Percentiles rank a stretch among this genome's conserved stretches.
Conservation (phyloP, 192 early-diverging fungal genomes). For the Phlyctochytrium bullatum region DNA sequence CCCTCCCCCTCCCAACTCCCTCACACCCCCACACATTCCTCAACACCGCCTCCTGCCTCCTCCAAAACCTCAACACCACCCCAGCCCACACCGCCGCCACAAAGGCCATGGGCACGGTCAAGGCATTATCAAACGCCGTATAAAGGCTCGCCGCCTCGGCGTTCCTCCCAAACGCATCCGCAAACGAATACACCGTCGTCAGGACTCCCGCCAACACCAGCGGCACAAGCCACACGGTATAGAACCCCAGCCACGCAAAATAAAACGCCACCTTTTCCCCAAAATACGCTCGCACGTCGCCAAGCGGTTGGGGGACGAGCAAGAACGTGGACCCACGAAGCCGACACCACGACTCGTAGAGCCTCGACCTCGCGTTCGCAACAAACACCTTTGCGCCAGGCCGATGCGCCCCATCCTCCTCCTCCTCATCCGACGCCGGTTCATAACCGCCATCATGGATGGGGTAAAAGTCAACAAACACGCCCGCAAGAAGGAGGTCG, state of each 20-base stretch:
- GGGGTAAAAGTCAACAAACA: constrained; percentile 46
- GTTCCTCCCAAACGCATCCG: too few species aligned
- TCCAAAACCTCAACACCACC: constrained; percentile 63
- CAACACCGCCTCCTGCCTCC: constrained; percentile 36
- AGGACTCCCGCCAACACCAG: constrained; percentile 51
- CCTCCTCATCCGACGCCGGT: background rate
- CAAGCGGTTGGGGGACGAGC: constrained; percentile 18
- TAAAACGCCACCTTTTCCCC: constrained; percentile 69
- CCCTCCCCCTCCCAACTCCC: too few species aligned
- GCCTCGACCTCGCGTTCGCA: constrained; percentile 37
- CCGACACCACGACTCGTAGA: constrained; percentile 43
- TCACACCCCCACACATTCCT: constrained; percentile 39
- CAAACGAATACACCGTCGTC: constrained; percentile 53
- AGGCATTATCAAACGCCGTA: constrained; percentile 60
- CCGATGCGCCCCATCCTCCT: too few species aligned
- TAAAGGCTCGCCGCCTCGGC: constrained; percentile 1
- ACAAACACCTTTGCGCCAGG: background rate
- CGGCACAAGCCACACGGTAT: constrained; percentile 54
- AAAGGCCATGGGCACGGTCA: constrained; percentile 56
- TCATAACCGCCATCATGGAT: constrained; percentile 54
- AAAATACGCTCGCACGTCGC: constrained; percentile 48
- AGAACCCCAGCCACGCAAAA: constrained; percentile 68
- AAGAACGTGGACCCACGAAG: background rate
- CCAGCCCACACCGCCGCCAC: constrained; percentile 61
- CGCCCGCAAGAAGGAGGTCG: constrained; percentile 37